Evolutionary conservation across 2,329 filamentous ascomycete genomes (phyloP).

Genomic region (Aspergillus eucalypticola): DNA sequence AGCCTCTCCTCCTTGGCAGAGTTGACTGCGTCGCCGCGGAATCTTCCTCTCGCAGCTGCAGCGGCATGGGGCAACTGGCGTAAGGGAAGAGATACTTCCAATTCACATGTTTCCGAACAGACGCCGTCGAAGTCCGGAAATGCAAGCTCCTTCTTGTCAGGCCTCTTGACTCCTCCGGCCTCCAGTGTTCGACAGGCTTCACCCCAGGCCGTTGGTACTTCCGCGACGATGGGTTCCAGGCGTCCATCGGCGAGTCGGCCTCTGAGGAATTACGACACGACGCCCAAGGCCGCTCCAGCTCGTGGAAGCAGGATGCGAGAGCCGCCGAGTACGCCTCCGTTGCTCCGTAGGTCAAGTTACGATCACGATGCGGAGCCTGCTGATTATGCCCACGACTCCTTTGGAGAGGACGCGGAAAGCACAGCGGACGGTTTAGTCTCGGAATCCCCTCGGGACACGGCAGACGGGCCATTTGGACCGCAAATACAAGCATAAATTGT

Average conservation of each 20-base stretch:
- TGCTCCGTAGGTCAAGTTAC: conserved; percentile 58
- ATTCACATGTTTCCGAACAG: conserved; percentile 46
- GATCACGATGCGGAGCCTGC: conserved; percentile 60
- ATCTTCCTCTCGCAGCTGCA: conserved; percentile 77
- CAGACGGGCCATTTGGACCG: conserved; percentile 35
- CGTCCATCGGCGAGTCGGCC: conserved; percentile 39
- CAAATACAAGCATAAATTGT: conserved; percentile 27
- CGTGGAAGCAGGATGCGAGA: conserved; percentile 34
- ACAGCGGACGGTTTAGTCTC: conserved; percentile 45
- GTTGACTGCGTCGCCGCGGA: conserved; percentile 76
- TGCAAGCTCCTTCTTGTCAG: conserved; percentile 68
- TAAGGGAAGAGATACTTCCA: conserved; percentile 61
- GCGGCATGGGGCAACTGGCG: conserved; percentile 98
- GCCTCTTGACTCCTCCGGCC: conserved; percentile 85
- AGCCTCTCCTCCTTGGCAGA: conserved; percentile 75
- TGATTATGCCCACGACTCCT: conserved; percentile 48
- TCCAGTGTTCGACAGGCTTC: conserved; percentile 68
- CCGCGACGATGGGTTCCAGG: conserved; percentile 30
- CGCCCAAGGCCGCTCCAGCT: conserved; percentile 31
- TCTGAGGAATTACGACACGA: conserved; percentile 33
- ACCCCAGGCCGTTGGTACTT: conserved; percentile 38
- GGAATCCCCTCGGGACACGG: conserved; percentile 33
- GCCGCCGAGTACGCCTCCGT: conserved; percentile 53
- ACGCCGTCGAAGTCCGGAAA: conserved; percentile 63
- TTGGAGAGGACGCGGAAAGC: conserved; percentile 53